Base-by-base conservation (phyloP, 2,329 filamentous ascomycete species). In the Graphilbum sp. region DNA sequence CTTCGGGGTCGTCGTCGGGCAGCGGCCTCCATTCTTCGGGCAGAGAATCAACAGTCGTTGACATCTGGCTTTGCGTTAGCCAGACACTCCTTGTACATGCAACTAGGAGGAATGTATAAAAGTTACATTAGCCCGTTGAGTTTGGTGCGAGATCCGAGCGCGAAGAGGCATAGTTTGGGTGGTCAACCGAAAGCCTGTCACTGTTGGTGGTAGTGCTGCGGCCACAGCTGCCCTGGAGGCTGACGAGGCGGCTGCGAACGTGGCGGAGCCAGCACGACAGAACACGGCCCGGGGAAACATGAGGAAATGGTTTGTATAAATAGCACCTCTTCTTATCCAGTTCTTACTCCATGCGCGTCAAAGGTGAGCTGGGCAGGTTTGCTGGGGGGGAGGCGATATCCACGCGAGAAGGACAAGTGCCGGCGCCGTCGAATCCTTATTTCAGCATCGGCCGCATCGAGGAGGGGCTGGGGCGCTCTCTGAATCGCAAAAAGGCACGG, bases 1-100 rank as follows among this genome's bases (percentile, higher is more conserved):
- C 90, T 55, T 93, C 78, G 45, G 78, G 67, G 38, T 86, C 77
- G 58, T 95, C 85, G 41, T 62, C 70, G 19, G 69, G 66, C 38
- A 71, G 64, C 49, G 79, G 69, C 52, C 66, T 72, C 47, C 66
- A 62, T 13, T 49, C 27, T 29, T 12, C 10, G 27, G 27, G 27
- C 27, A 29, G 13, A n/a, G 7, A 10, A 13, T 50, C 41, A 36
- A 40, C 21, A 21, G 41, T 36, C 23, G 57, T 59, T 34, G 59
- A 60, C 54, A 62, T 60, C 58, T 61, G 13, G 15, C 7, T 5
- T 13, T 6, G 13, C 13, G 27, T 24, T 11, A 24, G 21, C 21
- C 21, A 24, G 21, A 24, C 5, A 24, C 21, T 6, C 21, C 21
- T 24, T n/a, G n/a, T n/a, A n/a, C n/a, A n/a, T n/a, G n/a, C n/a